Base-by-base conservation (phyloP, 106 monocot species). In the Cymbidium sinense region DNA sequence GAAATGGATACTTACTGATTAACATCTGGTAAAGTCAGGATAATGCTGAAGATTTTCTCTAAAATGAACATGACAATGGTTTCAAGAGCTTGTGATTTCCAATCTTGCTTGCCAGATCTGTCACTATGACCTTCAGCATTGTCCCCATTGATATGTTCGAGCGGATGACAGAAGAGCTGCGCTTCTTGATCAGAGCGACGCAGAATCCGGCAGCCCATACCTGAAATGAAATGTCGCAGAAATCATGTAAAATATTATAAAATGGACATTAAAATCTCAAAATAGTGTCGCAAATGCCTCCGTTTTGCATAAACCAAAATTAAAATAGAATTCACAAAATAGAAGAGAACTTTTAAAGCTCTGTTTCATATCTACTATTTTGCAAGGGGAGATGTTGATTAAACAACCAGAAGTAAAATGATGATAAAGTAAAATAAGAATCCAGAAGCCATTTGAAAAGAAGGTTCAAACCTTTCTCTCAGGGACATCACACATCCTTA, bases 171-270 rank as follows among this genome's bases (percentile, higher is more conserved):
- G 79, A 77, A 39, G 79, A 76, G 50, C 75, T 83, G 29, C 84
- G 79, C 82, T 83, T 90, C 86, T 87, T 94, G 34, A 99, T 50
- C 47, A 99, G 72, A 13, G 98, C 92, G 39, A 90, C 90, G 79
- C 88, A 88, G 86, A 92, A 99, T 61, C 98, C 98, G n/a, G 88
- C 98, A 36, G 98, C 94, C 98, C 98, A 99, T 12, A 94, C 86
- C 98, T 98, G 80, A 19, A 76, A 47, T 65, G 28, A 75, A 64
- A 77, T 39, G 78, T 75, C 34, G 39, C 13, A 79, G 30, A 27
- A 75, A 54, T 44, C 50, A 75, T 73, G 39, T n/a, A 9, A 9
- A 73, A 43, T 37, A 39, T 13, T 13, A 15, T 47, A 47, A 13
- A 47, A n/a, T 12, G 47, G 47, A 2, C 15, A 47, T 47, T 47